phyloP scores from a whole-genome alignment of 805 yeast species.

The Yarrowia sp. region DNA sequence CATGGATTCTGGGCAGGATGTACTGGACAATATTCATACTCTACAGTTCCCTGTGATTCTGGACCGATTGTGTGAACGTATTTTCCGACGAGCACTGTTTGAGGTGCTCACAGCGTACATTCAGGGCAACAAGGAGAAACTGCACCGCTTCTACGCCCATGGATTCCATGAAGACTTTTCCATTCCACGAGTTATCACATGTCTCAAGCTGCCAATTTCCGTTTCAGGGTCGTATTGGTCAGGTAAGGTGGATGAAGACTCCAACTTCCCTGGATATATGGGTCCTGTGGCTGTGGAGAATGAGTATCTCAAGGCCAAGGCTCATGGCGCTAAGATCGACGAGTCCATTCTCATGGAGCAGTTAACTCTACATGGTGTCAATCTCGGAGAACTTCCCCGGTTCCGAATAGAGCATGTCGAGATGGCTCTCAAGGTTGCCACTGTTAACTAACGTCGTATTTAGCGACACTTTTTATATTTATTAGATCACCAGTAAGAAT shows the following conservation, averaged over 20 bases:
- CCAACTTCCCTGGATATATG: conserved; percentile 26
- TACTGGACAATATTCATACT: conserved; percentile 17
- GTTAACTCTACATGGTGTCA: conserved; percentile 4
- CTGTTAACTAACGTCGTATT: neutral
- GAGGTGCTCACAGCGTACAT: conserved; percentile 22
- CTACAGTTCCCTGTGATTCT: conserved; percentile 22
- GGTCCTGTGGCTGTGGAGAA: conserved; percentile 25
- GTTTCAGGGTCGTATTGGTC: conserved; percentile 28
- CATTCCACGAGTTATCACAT: conserved; percentile 20
- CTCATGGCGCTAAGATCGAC: conserved; percentile 4
- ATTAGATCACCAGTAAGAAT: neutral
- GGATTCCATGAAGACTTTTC: conserved; percentile 25
- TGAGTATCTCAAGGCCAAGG: conserved; percentile 14
- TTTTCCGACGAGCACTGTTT: conserved; percentile 8
- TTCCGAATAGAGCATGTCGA: conserved; percentile 7
- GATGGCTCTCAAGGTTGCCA: conserved; percentile 1
- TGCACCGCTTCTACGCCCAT: conserved; percentile 4
- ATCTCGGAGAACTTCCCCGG: conserved; percentile 18
- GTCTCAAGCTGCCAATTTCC: conserved; percentile 24
- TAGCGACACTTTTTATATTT: neutral
- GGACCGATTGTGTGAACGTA: conserved; percentile 19
- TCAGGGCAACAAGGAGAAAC: conserved; percentile 15
- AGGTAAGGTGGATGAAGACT: conserved; percentile 28
- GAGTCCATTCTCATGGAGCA: conserved; percentile 12
- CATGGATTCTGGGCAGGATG: conserved; percentile 16